Evolutionary conservation across 1,284 basidiomycete genomes (phyloP).

Genomic region (Cryptococcus neoformans): DNA sequence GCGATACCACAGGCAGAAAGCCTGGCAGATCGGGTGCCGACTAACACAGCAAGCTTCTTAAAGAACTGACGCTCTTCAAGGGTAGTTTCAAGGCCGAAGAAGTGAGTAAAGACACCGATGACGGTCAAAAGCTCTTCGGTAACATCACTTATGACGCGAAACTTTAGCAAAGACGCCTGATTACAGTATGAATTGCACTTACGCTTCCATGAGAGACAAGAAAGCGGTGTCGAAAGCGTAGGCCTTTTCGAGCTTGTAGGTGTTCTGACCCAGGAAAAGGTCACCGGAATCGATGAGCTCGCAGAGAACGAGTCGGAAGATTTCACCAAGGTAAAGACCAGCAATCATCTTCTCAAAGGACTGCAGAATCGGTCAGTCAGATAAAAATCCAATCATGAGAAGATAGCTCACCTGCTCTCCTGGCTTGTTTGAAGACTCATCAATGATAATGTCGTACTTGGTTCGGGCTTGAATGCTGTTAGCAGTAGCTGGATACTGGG

Average conservation of each 20-base stretch:
- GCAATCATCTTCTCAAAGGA: constrained; percentile 91
- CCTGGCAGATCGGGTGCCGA: constrained; percentile 83
- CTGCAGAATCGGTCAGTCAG: constrained; percentile 7
- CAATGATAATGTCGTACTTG: constrained; percentile 90
- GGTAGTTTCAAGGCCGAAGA: constrained; percentile 91
- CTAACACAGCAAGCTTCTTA: constrained; percentile 82
- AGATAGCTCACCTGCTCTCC: constrained; percentile 67
- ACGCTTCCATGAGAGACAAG: constrained; percentile 93
- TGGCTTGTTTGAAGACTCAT: constrained; percentile 93
- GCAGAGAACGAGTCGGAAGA: constrained; percentile 87
- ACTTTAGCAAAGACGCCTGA: not conserved
- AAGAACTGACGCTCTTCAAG: constrained; percentile 93
- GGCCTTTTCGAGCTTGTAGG: constrained; percentile 92
- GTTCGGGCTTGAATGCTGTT: constrained; percentile 59
- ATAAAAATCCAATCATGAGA: not conserved
- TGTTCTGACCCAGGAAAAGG: constrained; percentile 95
- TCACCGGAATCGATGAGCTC: constrained; percentile 97
- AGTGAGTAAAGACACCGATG: constrained; percentile 94
- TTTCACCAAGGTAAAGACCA: constrained; percentile 94
- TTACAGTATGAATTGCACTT: constrained; percentile 11
- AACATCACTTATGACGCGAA: constrained; percentile 63
- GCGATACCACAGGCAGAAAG: constrained; percentile 91
- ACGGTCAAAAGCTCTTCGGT: constrained; percentile 98
- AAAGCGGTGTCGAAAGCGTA: constrained; percentile 96
- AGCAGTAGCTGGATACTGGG: constrained; percentile 5